Percentiles rank a stretch among this genome's conserved stretches.
These are phyloP conservation scores for Infundibulicybe gibba DNA, from an alignment of 768 basidiomycete genomes.

Conservation along the genomic window DNA sequence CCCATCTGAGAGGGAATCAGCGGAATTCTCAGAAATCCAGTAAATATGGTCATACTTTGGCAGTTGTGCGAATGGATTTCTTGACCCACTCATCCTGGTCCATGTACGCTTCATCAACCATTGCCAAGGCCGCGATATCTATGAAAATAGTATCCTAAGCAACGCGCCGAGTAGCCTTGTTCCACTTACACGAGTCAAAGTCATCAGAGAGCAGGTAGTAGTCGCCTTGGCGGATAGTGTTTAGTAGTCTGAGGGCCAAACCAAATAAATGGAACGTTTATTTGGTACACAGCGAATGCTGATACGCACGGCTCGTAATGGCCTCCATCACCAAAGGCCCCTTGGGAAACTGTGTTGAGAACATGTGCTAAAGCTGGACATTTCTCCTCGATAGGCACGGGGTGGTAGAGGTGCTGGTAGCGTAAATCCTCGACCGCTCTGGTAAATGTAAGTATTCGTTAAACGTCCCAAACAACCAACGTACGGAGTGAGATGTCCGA, in stretches of 20 bases:
- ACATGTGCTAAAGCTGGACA: constrained; percentile 81
- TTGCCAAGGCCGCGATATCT: constrained; percentile 79
- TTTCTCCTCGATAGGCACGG: constrained; percentile 76
- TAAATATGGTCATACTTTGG: constrained; percentile 43
- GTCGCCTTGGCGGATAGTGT: constrained; percentile 74
- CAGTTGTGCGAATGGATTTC: constrained; percentile 83
- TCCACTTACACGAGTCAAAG: constrained; percentile 80
- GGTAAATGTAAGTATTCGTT: neutral
- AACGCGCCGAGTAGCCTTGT: neutral
- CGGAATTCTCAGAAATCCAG: neutral
- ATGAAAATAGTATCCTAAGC: constrained; percentile 1
- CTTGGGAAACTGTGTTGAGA: constrained; percentile 69
- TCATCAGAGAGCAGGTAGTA: constrained; percentile 87
- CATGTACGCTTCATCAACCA: constrained; percentile 87
- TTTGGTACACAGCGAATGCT: too few species aligned
- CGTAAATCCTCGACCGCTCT: constrained; percentile 82
- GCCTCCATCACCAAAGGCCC: constrained; percentile 74
- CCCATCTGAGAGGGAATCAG: constrained; percentile 61
- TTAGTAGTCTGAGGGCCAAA: constrained; percentile 48
- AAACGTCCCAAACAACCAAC: constrained; percentile 7
- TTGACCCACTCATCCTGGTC: constrained; percentile 88
- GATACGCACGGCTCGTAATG: constrained; percentile 84
- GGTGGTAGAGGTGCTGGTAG: constrained; percentile 82
- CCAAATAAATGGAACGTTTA: constrained; percentile 4
- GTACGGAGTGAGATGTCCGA: constrained; percentile 78